Evolutionary conservation across 1,139 yeast species (phyloP).

Genomic region (Tardiomyces digboiensis): DNA sequence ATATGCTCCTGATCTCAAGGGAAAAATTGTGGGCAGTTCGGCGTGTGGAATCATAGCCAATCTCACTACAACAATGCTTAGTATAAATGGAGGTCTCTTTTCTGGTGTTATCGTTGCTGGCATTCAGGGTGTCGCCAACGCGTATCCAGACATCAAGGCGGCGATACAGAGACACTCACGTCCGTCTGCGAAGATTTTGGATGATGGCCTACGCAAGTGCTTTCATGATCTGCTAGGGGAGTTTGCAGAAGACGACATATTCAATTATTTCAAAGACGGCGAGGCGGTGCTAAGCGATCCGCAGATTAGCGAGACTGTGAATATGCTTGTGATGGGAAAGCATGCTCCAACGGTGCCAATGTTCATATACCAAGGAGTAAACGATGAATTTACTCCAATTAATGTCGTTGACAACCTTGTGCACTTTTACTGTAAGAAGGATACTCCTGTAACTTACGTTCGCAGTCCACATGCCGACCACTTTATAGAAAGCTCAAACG

Average conservation of each 20-base stretch:
- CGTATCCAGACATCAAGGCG: conserved; percentile 16
- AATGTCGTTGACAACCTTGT: conserved; percentile 13
- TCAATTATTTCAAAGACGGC: background rate
- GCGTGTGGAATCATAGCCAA: conserved; percentile 20
- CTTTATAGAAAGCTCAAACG: background rate
- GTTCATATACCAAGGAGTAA: conserved; percentile 14
- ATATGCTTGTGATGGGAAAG: conserved; percentile 12
- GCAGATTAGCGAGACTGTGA: conserved; percentile 3
- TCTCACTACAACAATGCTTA: conserved; percentile 10
- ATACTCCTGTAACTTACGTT: conserved; percentile 16
- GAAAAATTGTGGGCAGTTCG: conserved; percentile 16
- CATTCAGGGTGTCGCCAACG: conserved; percentile 18
- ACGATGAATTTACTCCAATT: conserved; percentile 14
- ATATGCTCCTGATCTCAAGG: conserved; percentile 23
- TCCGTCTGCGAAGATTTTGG: background rate
- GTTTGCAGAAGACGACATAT: background rate
- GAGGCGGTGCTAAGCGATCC: background rate
- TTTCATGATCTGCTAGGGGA: too few relatives aligned
- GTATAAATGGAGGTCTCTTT: conserved; percentile 8
- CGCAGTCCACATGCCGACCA: conserved; percentile 12
- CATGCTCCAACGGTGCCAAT: conserved; percentile 14
- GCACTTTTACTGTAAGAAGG: conserved; percentile 18
- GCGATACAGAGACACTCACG: background rate
- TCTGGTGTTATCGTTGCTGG: conserved; percentile 10
- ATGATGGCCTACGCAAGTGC: background rate